phyloP scores from a whole-genome alignment of 495 filamentous ascomycete genomes.

The Pseudevernia furfuracea region DNA sequence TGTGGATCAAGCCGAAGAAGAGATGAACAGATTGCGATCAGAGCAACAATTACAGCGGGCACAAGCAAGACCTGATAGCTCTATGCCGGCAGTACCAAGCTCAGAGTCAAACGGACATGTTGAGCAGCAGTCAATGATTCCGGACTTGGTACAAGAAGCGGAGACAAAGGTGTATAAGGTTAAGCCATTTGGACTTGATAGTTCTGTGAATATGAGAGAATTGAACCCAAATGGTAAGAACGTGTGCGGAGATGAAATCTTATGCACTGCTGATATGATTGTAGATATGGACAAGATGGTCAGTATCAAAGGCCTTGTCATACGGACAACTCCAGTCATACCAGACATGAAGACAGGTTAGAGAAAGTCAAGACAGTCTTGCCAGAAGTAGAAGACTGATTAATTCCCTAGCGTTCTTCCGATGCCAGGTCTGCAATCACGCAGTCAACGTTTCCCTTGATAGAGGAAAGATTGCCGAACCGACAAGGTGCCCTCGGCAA shows the following conservation, averaged over 20 bases:
- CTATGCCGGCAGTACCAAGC: constrained; percentile 64
- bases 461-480: constrained; percentile 91
- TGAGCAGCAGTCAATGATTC: constrained; percentile 38
- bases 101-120: constrained; percentile 54
- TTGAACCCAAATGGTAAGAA: constrained; percentile 74
- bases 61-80: constrained; percentile 49
- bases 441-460: constrained; percentile 86
- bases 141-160: constrained; percentile 56
- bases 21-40: constrained; percentile 62
- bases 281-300: constrained; percentile 92
- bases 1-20: constrained; percentile 76
- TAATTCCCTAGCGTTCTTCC: constrained; percentile 64
- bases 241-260: neutral
- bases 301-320: constrained; percentile 92
- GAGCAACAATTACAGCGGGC: constrained; percentile 44
- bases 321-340: constrained; percentile 90
- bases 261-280: constrained; percentile 21
- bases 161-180: constrained; percentile 72
- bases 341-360: constrained; percentile 90
- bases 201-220: constrained; percentile 85
- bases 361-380: neutral
- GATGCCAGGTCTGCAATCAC: constrained; percentile 85
- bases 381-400: neutral
- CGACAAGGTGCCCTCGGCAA: constrained; percentile 79
- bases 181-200: constrained; percentile 81